Base-by-base conservation (phyloP, 2,329 filamentous ascomycete species). In the Ophiostoma montium region DNA sequence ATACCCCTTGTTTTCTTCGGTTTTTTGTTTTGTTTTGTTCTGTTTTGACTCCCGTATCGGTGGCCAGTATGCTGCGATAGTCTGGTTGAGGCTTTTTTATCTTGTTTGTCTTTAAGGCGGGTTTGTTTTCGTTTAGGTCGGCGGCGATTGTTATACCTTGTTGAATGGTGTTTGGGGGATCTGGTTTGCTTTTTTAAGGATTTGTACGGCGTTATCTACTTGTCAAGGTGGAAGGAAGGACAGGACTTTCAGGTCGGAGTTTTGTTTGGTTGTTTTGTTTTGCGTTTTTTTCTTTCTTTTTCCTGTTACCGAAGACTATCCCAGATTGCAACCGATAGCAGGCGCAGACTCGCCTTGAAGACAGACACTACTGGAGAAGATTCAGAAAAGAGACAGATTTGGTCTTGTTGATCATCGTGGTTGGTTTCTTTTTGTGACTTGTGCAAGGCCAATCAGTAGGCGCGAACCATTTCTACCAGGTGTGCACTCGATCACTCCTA, bases 11-110 rank as follows among this genome's bases (percentile, higher is more conserved):
- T 41, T 41, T 23, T 23, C 38, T 21, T 42, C 30, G 23, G 0
- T 13, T 9, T 42, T 51, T 5, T 38, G 11, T 48, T 48, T 32
- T 46, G 9, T 23, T 47, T 35, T 46, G 5, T 35, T 50, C 30
- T 32, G 12, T 38, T 32, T 39, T 33, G 48, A 16, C 8, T 19
- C 30, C 35, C n/a, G 30, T 30, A 8, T 12, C 18, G 15, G 12
- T 44, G 42, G 42, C 42, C 18, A 23, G 27, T 23, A 44, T 33
- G 11, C 30, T n/a, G n/a, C 23, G 23, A 5, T 27, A 8, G 23
- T 27, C 8, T 27, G 23, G 8, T 27, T 27, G 23, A 4, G 8
- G 8, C 4, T 4, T 27, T 27, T 27, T 27, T 27, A 8, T 27
- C 4, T 27, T 27, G 23, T 27, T 27, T n/a, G n/a, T n/a, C n/a